Conservation (phyloP, 2,329 filamentous ascomycete species). For the Fusarium cyanostomum region DNA sequence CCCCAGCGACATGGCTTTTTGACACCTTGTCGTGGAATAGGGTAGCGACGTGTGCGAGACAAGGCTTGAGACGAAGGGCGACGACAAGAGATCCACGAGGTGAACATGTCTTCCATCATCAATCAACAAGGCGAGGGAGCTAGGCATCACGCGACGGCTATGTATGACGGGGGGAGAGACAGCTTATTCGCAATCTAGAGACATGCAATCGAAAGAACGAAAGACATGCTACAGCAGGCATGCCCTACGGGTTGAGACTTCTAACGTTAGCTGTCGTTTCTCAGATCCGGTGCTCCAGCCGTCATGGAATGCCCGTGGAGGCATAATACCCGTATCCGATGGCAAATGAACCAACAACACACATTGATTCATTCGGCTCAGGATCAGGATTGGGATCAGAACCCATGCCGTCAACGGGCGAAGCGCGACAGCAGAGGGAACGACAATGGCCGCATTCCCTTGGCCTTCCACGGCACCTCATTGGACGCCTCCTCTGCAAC, state of each 20-base stretch:
- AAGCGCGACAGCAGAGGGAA: constrained; percentile 30
- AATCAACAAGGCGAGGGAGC: constrained; percentile 9
- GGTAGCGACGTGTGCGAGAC: constrained; percentile 14
- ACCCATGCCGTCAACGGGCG: constrained; percentile 33
- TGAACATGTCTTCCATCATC: neutral
- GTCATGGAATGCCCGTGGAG: constrained; percentile 5
- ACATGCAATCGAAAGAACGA: neutral
- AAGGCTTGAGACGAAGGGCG: neutral
- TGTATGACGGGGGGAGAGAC: constrained; percentile 14
- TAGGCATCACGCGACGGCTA: constrained; percentile 12
- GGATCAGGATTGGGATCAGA: neutral
- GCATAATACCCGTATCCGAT: constrained; percentile 23
- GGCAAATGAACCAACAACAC: constrained; percentile 9
- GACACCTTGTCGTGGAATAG: constrained; percentile 26
- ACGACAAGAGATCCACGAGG: neutral
- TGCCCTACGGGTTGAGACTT: neutral
- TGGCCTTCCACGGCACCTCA: constrained; percentile 11
- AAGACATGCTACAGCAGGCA: neutral
- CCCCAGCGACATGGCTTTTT: constrained; percentile 12
- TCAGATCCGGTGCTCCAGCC: constrained; percentile 8
- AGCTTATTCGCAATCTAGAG: neutral
- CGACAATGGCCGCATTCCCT: constrained; percentile 36
- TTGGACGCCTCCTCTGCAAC: constrained; percentile 38
- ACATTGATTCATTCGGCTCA: neutral
- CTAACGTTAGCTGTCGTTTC: neutral